Evolutionary conservation across 257 asterid genomes (phyloP).

Genomic region (Fraxinus quadrangulata): DNA sequence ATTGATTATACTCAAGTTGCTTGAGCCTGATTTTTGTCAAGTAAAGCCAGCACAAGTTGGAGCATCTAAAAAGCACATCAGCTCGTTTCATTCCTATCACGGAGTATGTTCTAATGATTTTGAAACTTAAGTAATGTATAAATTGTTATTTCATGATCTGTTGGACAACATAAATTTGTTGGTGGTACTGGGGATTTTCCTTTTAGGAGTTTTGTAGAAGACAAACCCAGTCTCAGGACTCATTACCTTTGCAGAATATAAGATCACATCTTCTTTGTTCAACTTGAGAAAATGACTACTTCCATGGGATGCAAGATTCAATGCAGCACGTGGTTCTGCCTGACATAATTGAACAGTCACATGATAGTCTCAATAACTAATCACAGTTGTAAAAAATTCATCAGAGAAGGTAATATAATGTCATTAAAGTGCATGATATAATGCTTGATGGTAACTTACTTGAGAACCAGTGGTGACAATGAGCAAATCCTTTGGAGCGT

Average conservation of each 20-base stretch:
- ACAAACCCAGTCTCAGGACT: conserved; percentile 4
- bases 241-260: conserved; percentile 96
- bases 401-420: neutral
- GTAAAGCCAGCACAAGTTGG: conserved; percentile 17
- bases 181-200: conserved; percentile 1
- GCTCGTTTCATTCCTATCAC: conserved; percentile 1
- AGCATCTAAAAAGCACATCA: conserved; percentile 24
- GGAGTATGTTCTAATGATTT: neutral
- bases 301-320: conserved; percentile 97
- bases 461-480: conserved; percentile 99
- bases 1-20: conserved; percentile 8
- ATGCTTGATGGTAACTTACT: conserved; percentile 46
- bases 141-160: neutral
- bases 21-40: conserved; percentile 16
- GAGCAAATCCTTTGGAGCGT: conserved; percentile 93
- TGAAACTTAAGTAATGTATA: neutral
- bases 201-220: neutral
- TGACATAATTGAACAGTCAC: conserved; percentile 44
- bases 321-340: conserved; percentile 99
- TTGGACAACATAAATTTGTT: conserved; percentile 5
- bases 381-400: conserved; percentile 20
- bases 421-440: too few relatives aligned
- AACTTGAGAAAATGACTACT: conserved; percentile 93
- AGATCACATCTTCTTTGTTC: conserved; percentile 78
- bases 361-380: conserved; percentile 26